Conservation (phyloP, 148 eudicot genomes). For the Rheum nobile region DNA sequence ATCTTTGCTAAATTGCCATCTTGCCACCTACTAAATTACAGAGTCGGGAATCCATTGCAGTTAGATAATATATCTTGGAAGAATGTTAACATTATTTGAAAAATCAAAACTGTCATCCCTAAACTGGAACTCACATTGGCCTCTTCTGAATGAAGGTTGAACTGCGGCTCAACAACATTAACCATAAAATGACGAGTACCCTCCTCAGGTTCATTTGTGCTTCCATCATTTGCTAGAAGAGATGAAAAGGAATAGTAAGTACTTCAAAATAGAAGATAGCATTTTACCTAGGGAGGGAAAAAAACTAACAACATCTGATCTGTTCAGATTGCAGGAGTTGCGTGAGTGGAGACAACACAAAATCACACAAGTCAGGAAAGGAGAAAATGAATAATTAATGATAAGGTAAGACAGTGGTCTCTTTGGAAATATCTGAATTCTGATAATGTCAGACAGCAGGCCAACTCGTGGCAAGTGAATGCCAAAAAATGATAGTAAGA, state of each 20-base stretch:
- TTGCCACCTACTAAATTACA: neutral
- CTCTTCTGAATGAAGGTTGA: conserved; percentile 98
- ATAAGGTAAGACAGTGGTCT: neutral
- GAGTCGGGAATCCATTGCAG: neutral
- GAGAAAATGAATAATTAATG: neutral
- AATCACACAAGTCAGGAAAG: neutral
- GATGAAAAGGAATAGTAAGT: conserved; percentile 1
- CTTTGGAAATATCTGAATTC: neutral
- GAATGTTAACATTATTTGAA: neutral
- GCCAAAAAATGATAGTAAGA: neutral
- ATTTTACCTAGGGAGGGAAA: neutral
- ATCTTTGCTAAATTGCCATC: neutral
- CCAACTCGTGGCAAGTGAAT: neutral
- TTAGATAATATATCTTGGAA: neutral
- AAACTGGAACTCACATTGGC: conserved; percentile 70
- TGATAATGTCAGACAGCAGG: neutral
- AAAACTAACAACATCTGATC: neutral
- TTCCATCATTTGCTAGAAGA: conserved; percentile 45
- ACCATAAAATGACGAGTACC: conserved; percentile 99
- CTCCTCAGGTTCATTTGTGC: conserved; percentile 53
- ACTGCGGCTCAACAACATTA: conserved; percentile 98
- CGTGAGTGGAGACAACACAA: neutral
- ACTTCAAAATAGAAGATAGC: neutral
- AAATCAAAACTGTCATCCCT: neutral
- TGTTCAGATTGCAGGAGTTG: neutral